Evolutionary conservation across 139 green algal genomes (phyloP), one percentile per base, ranked within the genome.

Genomic region (Trebouxia sp.): DNA sequence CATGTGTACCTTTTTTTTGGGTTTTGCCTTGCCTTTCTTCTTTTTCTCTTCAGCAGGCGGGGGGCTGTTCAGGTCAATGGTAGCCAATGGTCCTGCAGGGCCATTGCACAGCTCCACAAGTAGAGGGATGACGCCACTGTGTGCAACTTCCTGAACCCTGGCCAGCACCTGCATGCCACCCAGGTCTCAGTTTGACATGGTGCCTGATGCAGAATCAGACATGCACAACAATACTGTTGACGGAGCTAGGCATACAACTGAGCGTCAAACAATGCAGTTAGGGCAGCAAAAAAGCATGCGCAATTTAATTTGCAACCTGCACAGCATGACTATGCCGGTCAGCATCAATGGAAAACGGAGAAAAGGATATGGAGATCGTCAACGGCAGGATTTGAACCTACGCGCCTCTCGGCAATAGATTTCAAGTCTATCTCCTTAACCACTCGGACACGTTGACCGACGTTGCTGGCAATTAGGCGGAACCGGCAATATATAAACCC

Each of bases 401-500:
- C 67, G 67, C 67, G 67, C 42, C 41, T 53, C 41, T 56, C 41
- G 41, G 42, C 67, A 77, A 39, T 77, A 77, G 67, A 77, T 77
- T 77, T 77, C 67, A 77, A 77, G 67, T 77, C 67, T 77, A 77
- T 39, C 67, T 39, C 67, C 67, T 77, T 77, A 77, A 77, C 67
- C 67, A 77, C 67, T 77, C 67, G 67, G 67, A 39, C 67, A 77
- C 38, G 43, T 32, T 22, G 62, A 72, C 62, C 1, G 15, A 53
- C 20, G 47, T n/a, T n/a, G n/a, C n/a, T n/a, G n/a, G n/a, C n/a
- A n/a, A n/a, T n/a, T n/a, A n/a, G n/a, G n/a, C n/a, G n/a, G n/a
- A n/a, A n/a, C n/a, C n/a, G n/a, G n/a, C n/a, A n/a, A n/a, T n/a
- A n/a, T n/a, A n/a, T n/a, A n/a, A n/a, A n/a, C n/a, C n/a, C n/a